Evolutionary conservation across 495 filamentous ascomycete species (phyloP), one percentile per base, ranked within the genome.

Genomic region (Xylaria grammica): DNA sequence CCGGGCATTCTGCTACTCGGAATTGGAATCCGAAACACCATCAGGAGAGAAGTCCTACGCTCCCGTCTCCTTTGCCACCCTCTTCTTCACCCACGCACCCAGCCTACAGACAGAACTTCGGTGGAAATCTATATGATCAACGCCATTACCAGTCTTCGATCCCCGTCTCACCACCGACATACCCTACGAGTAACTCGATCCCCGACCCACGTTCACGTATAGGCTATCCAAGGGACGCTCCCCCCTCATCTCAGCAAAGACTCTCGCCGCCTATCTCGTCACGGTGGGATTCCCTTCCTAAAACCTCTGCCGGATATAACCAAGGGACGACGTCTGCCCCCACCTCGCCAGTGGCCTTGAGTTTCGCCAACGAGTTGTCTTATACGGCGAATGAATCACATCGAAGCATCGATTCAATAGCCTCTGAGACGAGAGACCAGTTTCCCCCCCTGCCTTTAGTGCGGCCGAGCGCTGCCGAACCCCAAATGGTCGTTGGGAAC

Each of bases 201-300:
- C 57, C 60, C 58, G 70, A 64, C 58, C 69, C 64, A 26, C 72
- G 54, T 51, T 67, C 62, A 54, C 72, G 59, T 67, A 53, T 58
- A 34, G 60, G 26, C 26, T 58, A 58, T 11, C 34, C 64, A 65
- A 65, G 69, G 26, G 63, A 68, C 34, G 61, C 38, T 62, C 67
- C 71, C 19, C 30, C 63, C 62, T 63, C 53, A 38, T 69, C 66
- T 49, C 64, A 42, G 67, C 70, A 62, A 60, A 40, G 67, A 63
- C 65, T 69, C 52, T 65, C 70, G 51, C 63, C 73, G 42, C 74
- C 76, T 9, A 42, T 73, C 29, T 82, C 80, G 5, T 74, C 80
- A 15, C 74, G 79, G 59, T 82, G 80, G 77, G 79, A 81, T 51
- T 79, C 81, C 42, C 69, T 80, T 32, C 67, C 69, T 10, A 74